phyloP scores from a whole-genome alignment of 768 basidiomycete species.

The Suillus weaverae region DNA sequence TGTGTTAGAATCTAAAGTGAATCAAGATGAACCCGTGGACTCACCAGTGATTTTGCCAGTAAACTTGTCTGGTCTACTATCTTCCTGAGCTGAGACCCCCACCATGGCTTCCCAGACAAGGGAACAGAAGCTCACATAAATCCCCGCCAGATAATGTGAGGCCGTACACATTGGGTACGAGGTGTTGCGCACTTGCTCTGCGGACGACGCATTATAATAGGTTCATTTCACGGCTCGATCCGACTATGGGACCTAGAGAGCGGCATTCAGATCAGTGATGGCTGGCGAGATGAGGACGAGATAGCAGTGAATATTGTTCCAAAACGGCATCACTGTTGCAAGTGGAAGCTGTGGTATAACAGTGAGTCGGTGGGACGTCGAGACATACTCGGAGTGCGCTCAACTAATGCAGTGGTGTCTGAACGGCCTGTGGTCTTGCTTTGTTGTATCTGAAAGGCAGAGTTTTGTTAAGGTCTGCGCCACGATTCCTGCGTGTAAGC shows the following conservation, averaged over 20 bases:
- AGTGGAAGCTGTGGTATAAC: no score
- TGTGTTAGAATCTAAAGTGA: not conserved
- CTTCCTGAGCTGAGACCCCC: not conserved
- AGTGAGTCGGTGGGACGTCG: no score
- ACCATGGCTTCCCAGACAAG: not conserved
- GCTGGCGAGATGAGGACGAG: no score
- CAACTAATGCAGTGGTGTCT: not conserved
- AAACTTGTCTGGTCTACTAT: not conserved
- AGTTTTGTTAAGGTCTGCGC: not conserved
- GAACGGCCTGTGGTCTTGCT: not conserved
- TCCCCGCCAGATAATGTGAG: not conserved
- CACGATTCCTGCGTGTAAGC: not conserved
- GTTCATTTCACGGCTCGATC: no score
- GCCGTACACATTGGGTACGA: not conserved
- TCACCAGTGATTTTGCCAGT: not conserved
- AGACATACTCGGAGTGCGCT: no score
- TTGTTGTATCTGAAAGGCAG: not conserved
- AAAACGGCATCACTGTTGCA: no score
- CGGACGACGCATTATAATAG: not conserved
- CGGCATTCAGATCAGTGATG: no score
- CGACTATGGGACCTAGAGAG: no score
- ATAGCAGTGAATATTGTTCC: no score
- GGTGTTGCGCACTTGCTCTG: not conserved
- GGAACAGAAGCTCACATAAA: not conserved
- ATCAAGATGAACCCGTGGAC: not conserved